phyloP scores from a whole-genome alignment of 176 grass and related monocot genomes.

The Hyparrhenia diplandra region DNA sequence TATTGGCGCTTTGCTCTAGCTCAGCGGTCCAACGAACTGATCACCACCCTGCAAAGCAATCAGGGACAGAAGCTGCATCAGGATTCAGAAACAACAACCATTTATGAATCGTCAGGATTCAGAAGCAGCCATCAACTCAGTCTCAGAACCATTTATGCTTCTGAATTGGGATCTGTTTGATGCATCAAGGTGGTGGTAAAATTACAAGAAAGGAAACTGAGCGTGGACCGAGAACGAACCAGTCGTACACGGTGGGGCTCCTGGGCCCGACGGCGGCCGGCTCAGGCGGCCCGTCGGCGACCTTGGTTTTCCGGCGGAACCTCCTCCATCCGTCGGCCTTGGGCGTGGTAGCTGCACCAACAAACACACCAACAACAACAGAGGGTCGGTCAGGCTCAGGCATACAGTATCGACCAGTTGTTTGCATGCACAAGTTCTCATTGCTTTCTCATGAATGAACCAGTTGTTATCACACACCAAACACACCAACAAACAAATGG shows the following conservation, averaged over 20 bases:
- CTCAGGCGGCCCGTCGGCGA: constrained; percentile 13
- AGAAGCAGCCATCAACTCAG: neutral
- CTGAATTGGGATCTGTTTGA: neutral
- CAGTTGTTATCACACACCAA: neutral
- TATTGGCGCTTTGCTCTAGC: neutral
- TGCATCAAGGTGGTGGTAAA: too few species aligned
- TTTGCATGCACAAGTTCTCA: neutral
- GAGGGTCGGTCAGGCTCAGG: neutral
- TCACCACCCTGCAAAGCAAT: constrained; percentile 65
- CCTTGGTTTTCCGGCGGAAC: constrained; percentile 48
- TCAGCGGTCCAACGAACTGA: constrained; percentile 73
- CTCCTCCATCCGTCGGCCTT: constrained; percentile 49
- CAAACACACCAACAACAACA: neutral
- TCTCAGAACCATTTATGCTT: neutral
- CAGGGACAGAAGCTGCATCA: neutral
- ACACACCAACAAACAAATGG: neutral
- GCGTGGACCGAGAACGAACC: constrained; percentile 38
- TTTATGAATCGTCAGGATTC: neutral
- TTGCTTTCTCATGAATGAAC: constrained; percentile 7
- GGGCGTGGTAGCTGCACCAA: constrained; percentile 44
- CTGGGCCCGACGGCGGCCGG: constrained; percentile 43
- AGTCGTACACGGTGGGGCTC: constrained; percentile 92
- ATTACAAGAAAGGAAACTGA: neutral
- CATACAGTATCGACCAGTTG: neutral
- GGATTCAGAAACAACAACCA: neutral